Conservation (phyloP, 495 filamentous ascomycete species). For the Penicillium lagena region DNA sequence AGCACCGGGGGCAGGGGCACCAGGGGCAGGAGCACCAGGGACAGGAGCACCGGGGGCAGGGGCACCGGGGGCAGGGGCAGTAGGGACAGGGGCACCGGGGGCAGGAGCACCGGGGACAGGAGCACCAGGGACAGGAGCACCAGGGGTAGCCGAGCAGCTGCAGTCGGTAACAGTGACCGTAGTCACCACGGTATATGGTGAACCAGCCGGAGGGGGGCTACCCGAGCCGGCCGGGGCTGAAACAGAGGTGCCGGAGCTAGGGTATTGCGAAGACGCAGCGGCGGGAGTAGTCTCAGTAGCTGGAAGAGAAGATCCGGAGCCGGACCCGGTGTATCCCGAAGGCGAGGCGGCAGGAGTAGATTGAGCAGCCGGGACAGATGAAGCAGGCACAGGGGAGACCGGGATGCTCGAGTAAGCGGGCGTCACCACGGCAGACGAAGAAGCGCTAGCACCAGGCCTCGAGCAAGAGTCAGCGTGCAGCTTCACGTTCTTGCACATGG, state of each 20-base stretch:
- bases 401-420: background rate
- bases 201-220: too few species aligned
- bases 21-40: too few species aligned
- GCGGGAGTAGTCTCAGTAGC: conserved; percentile 1
- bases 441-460: too few species aligned
- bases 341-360: too few species aligned
- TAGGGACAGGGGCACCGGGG: too few species aligned
- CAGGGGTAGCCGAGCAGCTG: too few species aligned
- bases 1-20: too few species aligned
- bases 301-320: conserved; percentile 3
- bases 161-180: conserved; percentile 21
- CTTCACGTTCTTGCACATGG: conserved; percentile 39
- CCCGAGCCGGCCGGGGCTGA: too few species aligned
- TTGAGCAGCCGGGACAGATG: conserved; percentile 1
- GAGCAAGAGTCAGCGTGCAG: conserved; percentile 44
- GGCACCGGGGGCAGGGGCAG: too few species aligned
- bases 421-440: background rate
- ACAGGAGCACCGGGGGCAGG: too few species aligned
- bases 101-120: too few species aligned
- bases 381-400: background rate
- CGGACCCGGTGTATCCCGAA: background rate
- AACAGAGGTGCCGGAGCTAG: background rate
- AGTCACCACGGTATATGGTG: conserved; percentile 10
- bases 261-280: too few species aligned
- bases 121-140: conserved; percentile 5